Percentiles rank a stretch among this genome's conserved stretches.
Evolutionary conservation across 2,329 filamentous ascomycete species (phyloP).

Genomic region (Pezicula neosporulosa): DNA sequence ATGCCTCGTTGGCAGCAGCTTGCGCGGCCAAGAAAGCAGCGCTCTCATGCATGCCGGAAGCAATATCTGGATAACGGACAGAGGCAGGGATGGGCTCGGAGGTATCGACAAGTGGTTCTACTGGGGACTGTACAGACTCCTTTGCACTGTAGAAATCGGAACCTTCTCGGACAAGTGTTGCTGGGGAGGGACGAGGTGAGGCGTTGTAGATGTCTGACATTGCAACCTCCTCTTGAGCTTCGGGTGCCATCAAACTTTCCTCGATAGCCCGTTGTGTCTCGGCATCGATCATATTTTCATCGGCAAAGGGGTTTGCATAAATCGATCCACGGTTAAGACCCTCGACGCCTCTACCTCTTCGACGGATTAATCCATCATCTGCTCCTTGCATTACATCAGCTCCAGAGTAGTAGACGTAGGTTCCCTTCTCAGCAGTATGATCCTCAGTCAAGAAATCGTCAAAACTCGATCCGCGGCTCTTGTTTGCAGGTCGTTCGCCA

Average conservation of each 20-base stretch:
- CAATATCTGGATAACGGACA: background rate
- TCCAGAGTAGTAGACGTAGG: constrained; percentile 56
- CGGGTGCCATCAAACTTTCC: constrained; percentile 40
- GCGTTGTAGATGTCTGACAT: constrained; percentile 44
- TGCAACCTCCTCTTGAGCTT: constrained; percentile 44
- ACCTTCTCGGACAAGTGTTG: background rate
- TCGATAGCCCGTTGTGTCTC: constrained; percentile 41
- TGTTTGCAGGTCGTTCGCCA: constrained; percentile 20
- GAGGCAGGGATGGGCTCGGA: constrained; percentile 22
- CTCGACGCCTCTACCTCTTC: constrained; percentile 42
- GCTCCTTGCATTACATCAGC: constrained; percentile 36
- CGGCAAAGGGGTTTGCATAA: constrained; percentile 56
- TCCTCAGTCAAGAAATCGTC: constrained; percentile 57
- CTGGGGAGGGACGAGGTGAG: constrained; percentile 5
- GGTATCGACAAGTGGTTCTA: constrained; percentile 24
- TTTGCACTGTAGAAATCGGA: background rate
- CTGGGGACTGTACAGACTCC: background rate
- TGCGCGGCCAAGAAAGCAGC: background rate
- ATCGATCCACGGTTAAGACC: constrained; percentile 40
- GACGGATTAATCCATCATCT: constrained; percentile 44
- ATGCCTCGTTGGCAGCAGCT: constrained; percentile 39
- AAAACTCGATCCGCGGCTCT: constrained; percentile 35
- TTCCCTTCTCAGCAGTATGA: constrained; percentile 46
- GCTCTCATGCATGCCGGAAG: constrained; percentile 32
- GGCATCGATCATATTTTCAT: constrained; percentile 28